Base-by-base conservation (phyloP, 1,284 basidiomycete species). In the Sanguinoderma infundibulare region DNA sequence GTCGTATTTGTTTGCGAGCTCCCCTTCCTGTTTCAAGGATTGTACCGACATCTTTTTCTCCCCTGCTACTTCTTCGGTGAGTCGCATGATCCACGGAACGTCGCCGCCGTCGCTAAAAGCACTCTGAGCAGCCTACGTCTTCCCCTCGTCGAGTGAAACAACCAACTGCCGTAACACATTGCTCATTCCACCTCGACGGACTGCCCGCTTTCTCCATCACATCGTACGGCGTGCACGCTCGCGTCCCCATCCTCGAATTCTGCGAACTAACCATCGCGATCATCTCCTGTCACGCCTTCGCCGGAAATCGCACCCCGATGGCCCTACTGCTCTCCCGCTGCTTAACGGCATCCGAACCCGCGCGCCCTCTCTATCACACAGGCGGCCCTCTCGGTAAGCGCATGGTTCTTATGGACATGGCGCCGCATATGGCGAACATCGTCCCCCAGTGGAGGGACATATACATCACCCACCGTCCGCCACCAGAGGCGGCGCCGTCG, bases 141-240 rank as follows among this genome's bases (percentile, higher is more conserved):
- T 15, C 42, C 5, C 14, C 17, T 6, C 24, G 9, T 28, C 14
- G 12, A 15, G 42, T 26, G 10, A 7, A 28, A 4, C 22, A 10
- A 8, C 24, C 22, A 20, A 26, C 42, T 6, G 10, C 42, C 14
- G 28, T 5, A 46, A 46, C 42, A 22, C 28, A 46, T 17, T 26
- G 28, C 17, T 46, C 42, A 46, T 46, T 46, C 24, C 24, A 28
- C 6, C 42, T 52, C 10, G 50, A 36, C 20, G 50, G 50, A 24
- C 20, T 52, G 14, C 50, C 50, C 14, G 36, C 50, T 1, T 52
- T 53, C 26, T 40, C 52, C 3, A 39, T 53, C 15, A 53, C 52
- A 7, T n/a, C 52, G 15, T 39, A 53, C 8, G 52, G 52, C 35
- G 52, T 53, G 22, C 52, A 53, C 22, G 52, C 52, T 38, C 52